phyloP scores from a whole-genome alignment of 2,329 filamentous ascomycete species.

The Tolypocladium amazonense region DNA sequence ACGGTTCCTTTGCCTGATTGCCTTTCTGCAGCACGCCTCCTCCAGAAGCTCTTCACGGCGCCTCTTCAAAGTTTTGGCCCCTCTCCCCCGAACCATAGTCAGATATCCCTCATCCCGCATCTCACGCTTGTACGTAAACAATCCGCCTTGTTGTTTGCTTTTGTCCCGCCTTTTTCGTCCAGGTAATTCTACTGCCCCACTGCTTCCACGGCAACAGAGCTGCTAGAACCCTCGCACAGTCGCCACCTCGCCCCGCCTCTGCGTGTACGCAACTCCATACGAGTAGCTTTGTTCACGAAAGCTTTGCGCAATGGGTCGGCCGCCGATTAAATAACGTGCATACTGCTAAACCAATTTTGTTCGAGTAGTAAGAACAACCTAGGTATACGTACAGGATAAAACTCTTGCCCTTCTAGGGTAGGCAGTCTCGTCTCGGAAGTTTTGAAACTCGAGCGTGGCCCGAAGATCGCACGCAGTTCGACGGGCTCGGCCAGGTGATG shows the following conservation, averaged over 20 bases:
- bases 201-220: conserved; percentile 10
- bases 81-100: not conserved
- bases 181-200: conserved; percentile 4
- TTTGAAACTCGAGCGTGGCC: not conserved
- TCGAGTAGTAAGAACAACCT: not conserved
- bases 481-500: not conserved
- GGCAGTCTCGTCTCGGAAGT: not conserved
- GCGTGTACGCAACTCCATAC: not conserved
- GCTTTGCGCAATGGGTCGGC: not conserved
- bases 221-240: not conserved
- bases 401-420: not conserved
- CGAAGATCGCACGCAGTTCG: not conserved
- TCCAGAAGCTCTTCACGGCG: not conserved
- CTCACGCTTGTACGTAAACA: not conserved
- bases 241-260: not conserved
- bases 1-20: not conserved
- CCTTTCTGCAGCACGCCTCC: not conserved
- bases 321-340: not conserved
- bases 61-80: not conserved
- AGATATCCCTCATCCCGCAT: not conserved
- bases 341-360: not conserved
- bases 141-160: not conserved
- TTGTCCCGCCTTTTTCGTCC: not conserved
- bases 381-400: not conserved
- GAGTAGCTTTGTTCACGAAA: not conserved